A percentile compares a stretch with the other conserved stretches of the same genome.
Evolutionary conservation across 768 basidiomycete genomes (phyloP).

Genomic region (Tulasnella sp.): DNA sequence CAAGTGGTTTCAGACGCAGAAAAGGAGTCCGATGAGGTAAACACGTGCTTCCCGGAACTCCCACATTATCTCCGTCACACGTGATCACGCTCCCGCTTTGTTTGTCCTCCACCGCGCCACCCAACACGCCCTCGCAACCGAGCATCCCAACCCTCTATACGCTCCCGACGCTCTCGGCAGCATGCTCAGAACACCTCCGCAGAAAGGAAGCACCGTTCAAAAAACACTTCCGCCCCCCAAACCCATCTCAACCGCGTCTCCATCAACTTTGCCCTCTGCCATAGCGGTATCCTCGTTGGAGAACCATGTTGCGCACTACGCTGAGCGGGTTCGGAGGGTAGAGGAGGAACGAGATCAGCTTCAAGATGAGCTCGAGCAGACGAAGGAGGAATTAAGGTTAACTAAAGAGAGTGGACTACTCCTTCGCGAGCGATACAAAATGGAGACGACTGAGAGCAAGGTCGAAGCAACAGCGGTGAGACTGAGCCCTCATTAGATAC

Average conservation of each 20-base stretch:
- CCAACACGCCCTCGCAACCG: not conserved
- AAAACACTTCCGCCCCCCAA: slow-evolving; percentile 17
- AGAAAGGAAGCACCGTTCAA: not conserved
- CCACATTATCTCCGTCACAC: not conserved
- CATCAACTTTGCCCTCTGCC: not conserved
- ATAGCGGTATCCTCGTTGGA: slow-evolving; percentile 8
- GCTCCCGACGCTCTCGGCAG: not conserved
- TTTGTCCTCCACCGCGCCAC: not conserved
- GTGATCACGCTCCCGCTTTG: not conserved
- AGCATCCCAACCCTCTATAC: not conserved
- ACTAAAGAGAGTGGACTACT: not conserved
- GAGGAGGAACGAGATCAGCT: slow-evolving; percentile 10
- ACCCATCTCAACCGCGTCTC: slow-evolving; percentile 23
- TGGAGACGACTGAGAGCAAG: slow-evolving; percentile 15
- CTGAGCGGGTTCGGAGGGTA: not conserved
- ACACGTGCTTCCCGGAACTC: not conserved
- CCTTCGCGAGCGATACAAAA: slow-evolving; percentile 9
- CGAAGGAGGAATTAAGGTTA: not conserved
- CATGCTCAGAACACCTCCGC: slow-evolving; percentile 16
- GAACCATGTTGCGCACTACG: slow-evolving; percentile 18
- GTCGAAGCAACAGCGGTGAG: slow-evolving; percentile 15
- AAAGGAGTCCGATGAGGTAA: slow-evolving; percentile 5
- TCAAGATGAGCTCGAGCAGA: slow-evolving; percentile 21
- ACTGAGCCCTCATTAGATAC: not conserved
- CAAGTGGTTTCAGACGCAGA: not conserved